Conservation (phyloP, 148 eudicot species). For the Heliamphora exappendiculata region DNA sequence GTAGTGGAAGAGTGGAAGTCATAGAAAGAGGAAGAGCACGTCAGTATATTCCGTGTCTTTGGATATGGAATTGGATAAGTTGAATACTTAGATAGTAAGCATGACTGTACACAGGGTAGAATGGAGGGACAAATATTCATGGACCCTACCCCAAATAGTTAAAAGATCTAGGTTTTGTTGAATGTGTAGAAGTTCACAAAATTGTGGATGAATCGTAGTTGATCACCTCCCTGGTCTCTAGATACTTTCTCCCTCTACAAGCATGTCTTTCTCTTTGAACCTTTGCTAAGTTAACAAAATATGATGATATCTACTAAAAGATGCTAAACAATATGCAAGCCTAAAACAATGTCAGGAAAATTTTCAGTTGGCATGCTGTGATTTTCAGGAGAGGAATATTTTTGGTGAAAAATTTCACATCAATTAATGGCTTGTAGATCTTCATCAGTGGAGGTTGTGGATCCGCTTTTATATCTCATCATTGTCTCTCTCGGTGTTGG, state of each 20-base stretch:
- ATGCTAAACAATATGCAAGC: background rate
- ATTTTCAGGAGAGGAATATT: background rate
- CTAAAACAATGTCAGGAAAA: background rate
- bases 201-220: background rate
- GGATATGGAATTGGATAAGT: background rate
- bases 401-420: background rate
- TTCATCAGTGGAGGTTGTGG: too few relatives aligned
- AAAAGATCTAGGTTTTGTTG: background rate
- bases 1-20: background rate
- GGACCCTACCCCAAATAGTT: background rate
- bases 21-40: background rate
- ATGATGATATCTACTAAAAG: background rate
- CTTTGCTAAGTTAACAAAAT: background rate
- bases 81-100: background rate
- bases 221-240: background rate
- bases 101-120: background rate
- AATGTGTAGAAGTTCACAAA: background rate
- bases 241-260: background rate
- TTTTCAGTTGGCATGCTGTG: background rate
- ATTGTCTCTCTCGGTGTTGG: too few relatives aligned
- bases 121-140: background rate
- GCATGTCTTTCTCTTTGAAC: background rate
- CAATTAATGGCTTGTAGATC: background rate
- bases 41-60: background rate
- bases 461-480: too few relatives aligned